Conservation (phyloP, 306 rosid genomes). For the Spatholobus suberectus region DNA sequence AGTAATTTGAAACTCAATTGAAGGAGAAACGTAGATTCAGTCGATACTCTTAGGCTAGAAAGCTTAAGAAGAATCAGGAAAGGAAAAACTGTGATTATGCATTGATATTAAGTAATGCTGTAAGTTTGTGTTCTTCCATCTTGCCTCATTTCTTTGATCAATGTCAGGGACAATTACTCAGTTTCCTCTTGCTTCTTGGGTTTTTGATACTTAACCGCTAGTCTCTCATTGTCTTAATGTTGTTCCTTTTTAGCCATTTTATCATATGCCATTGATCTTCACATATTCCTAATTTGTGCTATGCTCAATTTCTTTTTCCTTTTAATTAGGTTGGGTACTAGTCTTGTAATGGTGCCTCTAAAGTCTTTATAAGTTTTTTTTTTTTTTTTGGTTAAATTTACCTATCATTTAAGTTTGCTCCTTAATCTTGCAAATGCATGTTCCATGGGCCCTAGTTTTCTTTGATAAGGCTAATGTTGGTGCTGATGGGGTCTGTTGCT, state of each 20-base stretch:
- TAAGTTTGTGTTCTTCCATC: background rate
- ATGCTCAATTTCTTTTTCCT: background rate
- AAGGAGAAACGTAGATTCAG: conserved; percentile 2
- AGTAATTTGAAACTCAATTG: background rate
- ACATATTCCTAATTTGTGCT: background rate
- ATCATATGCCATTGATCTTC: conserved; percentile 1
- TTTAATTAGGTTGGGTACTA: background rate
- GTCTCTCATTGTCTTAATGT: background rate
- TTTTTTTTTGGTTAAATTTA: background rate
- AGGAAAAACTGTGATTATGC: background rate
- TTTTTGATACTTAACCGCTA: background rate
- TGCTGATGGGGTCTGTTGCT: background rate
- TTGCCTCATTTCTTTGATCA: background rate
- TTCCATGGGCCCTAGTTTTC: background rate
- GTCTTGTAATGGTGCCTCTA: background rate
- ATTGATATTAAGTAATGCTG: background rate
- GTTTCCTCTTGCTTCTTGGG: background rate
- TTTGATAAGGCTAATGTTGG: background rate
- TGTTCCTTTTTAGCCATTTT: conserved; percentile 1
- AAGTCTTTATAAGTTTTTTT: background rate
- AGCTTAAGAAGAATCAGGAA: background rate
- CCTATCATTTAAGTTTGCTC: background rate
- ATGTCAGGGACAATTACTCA: background rate
- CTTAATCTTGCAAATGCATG: background rate
- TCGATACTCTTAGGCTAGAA: background rate